These are phyloP conservation scores for Hydrangea macrophylla DNA, from an alignment of 148 eudicot species.

Conservation along the genomic window DNA sequence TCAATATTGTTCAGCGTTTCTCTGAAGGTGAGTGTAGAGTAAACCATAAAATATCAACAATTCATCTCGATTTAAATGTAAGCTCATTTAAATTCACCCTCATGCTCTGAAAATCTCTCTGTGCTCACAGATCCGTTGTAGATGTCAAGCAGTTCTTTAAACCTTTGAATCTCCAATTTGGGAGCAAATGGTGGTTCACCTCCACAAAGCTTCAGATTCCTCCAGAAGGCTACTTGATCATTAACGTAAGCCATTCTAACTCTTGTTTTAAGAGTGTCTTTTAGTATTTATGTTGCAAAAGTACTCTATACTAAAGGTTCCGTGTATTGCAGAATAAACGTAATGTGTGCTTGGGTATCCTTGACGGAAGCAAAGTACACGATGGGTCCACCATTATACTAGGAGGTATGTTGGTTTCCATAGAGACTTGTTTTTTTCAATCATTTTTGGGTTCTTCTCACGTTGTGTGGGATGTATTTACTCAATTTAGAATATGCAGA, in stretches of 20 bases:
- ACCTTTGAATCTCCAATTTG: constrained; percentile 48
- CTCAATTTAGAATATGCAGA: too few species aligned
- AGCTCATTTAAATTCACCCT: not conserved
- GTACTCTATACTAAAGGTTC: not conserved
- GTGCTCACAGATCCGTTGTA: constrained; percentile 38
- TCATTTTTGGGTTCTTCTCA: not conserved
- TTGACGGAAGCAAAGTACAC: constrained; percentile 52
- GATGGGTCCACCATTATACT: constrained; percentile 48
- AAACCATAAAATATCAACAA: too few species aligned
- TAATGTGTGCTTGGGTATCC: constrained; percentile 63
- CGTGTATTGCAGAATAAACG: constrained; percentile 44
- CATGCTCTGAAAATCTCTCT: not conserved
- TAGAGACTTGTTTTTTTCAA: not conserved
- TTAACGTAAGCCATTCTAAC: constrained; percentile 32
- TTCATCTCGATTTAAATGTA: too few species aligned
- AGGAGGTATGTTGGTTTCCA: constrained; percentile 41
- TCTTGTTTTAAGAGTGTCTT: not conserved
- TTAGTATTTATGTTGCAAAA: not conserved
- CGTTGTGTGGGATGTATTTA: too few species aligned
- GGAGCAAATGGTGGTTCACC: constrained; percentile 50
- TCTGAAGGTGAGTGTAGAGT: too few species aligned
- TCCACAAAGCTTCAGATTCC: constrained; percentile 42
- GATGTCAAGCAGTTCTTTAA: constrained; percentile 45
- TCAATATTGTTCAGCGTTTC: too few species aligned
- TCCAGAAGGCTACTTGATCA: constrained; percentile 55